Evolutionary conservation across 2,329 filamentous ascomycete species (phyloP), one percentile per base, ranked within the genome.

Genomic region (Xylaria sp.): DNA sequence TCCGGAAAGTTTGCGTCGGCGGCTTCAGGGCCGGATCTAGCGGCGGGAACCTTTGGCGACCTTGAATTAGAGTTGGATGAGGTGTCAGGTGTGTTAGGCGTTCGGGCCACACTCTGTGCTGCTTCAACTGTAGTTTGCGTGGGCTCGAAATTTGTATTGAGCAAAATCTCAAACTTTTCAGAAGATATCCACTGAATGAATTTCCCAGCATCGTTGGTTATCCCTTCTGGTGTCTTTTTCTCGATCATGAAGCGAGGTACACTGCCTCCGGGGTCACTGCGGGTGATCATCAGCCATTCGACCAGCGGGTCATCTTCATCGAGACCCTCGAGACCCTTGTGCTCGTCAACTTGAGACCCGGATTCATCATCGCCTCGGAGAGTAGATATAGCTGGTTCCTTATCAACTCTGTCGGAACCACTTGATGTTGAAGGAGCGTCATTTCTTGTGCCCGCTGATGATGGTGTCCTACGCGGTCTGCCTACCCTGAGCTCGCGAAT

Each of bases 181-280:
- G 79, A 73, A 7, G 78, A 78, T 29, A 85, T 70, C 93, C 93
- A 96, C 59, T 92, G 85, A 13, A 95, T 74, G 68, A 96, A 96
- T 74, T 93, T 95, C 54, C 84, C 84, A 0, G 92, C 90, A 74
- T 96, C 93, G 41, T 82, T 82, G 25, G 92, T 84, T 68, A 97
- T 95, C 35, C 91, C 91, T 10, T 84, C 87, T 0, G 93, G 93
- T 0, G 93, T 96, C 29, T 90, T 91, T 72, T 91, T 88, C 71
- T 96, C 93, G n/a, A 96, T 91, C 83, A 97, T 88, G 77, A 95
- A 96, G 13, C 91, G 85, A 1, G 93, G 93, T 17, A 97, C 93
- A 61, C 87, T 94, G 54, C 93, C 93, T 10, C 93, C 93, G 3
- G 93, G 92, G 69, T 97, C 92, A 73, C 90, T 94, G 49, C 93